These are phyloP conservation scores for Alternaria sp. DNA, from an alignment of 2,329 filamentous ascomycete genomes.

Conservation along the genomic window DNA sequence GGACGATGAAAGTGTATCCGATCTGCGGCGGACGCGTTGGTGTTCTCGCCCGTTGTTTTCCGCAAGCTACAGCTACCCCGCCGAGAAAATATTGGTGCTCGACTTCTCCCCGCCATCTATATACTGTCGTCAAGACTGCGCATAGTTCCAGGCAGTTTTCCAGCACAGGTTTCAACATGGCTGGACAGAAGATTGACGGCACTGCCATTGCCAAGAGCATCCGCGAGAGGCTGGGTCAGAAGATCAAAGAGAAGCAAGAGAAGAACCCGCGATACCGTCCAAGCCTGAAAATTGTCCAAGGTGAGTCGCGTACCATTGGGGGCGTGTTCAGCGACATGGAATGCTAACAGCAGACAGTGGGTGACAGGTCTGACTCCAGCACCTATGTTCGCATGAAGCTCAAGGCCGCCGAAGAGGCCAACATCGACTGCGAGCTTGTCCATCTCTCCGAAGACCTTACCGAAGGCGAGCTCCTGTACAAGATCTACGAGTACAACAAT, in stretches of 20 bases:
- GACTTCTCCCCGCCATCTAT: slow-evolving; percentile 27
- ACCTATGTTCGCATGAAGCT: slow-evolving; percentile 99
- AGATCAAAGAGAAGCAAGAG: slow-evolving; percentile 84
- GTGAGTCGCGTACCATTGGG: slow-evolving; percentile 58
- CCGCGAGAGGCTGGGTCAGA: slow-evolving; percentile 78
- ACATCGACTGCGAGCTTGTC: slow-evolving; percentile 86
- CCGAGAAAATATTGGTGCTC: slow-evolving; percentile 38
- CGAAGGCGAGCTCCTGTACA: slow-evolving; percentile 85
- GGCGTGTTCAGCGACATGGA: neutral
- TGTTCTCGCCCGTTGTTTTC: slow-evolving; percentile 40
- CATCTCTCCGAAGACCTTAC: slow-evolving; percentile 83
- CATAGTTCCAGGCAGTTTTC: slow-evolving; percentile 53
- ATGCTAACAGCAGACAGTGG: slow-evolving; percentile 66
- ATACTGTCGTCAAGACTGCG: slow-evolving; percentile 25
- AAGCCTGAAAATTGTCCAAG: slow-evolving; percentile 92
- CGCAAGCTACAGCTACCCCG: slow-evolving; percentile 44
- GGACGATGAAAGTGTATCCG: slow-evolving; percentile 41
- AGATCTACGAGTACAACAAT: slow-evolving; percentile 84
- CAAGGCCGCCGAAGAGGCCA: slow-evolving; percentile 95
- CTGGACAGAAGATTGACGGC: slow-evolving; percentile 92
- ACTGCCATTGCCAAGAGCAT: slow-evolving; percentile 93
- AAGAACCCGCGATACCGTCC: slow-evolving; percentile 88
- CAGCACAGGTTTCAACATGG: slow-evolving; percentile 72
- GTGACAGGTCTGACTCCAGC: slow-evolving; percentile 89
- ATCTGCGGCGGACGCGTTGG: slow-evolving; percentile 42